phyloP scores from a whole-genome alignment of 1,139 yeast species.

The Kurtzmaniella quercitrusa region DNA sequence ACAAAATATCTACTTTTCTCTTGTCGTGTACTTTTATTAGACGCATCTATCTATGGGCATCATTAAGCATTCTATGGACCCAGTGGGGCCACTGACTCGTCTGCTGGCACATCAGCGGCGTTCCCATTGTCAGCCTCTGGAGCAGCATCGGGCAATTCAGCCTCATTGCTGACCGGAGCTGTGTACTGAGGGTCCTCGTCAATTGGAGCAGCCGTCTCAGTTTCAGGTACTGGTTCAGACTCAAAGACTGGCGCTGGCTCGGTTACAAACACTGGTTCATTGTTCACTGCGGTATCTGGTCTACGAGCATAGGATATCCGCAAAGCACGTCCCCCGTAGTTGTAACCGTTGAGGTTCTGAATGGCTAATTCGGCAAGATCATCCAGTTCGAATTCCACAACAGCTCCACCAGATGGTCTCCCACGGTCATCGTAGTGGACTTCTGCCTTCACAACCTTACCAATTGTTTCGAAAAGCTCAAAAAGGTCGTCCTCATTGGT shows the following conservation, averaged over 20 bases:
- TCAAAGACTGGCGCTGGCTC: background rate
- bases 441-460: conserved; percentile 74
- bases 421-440: conserved; percentile 64
- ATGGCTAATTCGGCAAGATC: conserved; percentile 76
- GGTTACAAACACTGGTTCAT: background rate
- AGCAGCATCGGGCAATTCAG: background rate
- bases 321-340: conserved; percentile 78
- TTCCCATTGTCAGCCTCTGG: background rate
- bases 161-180: background rate
- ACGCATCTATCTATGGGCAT: background rate
- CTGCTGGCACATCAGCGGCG: background rate
- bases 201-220: background rate
- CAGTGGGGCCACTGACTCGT: background rate
- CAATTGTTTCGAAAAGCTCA: conserved; percentile 84
- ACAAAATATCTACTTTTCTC: background rate
- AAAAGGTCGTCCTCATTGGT: conserved; percentile 81
- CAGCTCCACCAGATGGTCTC: conserved; percentile 78
- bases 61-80: background rate
- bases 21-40: background rate
- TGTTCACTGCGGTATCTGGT: conserved; percentile 7
- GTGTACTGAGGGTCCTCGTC: background rate
- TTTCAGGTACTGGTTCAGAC: background rate
- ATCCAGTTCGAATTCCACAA: conserved; percentile 67
- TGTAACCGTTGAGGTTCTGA: conserved; percentile 68
- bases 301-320: conserved; percentile 56